Base-by-base conservation (phyloP, 2,329 filamentous ascomycete species). In the Podosphaera fusca region DNA sequence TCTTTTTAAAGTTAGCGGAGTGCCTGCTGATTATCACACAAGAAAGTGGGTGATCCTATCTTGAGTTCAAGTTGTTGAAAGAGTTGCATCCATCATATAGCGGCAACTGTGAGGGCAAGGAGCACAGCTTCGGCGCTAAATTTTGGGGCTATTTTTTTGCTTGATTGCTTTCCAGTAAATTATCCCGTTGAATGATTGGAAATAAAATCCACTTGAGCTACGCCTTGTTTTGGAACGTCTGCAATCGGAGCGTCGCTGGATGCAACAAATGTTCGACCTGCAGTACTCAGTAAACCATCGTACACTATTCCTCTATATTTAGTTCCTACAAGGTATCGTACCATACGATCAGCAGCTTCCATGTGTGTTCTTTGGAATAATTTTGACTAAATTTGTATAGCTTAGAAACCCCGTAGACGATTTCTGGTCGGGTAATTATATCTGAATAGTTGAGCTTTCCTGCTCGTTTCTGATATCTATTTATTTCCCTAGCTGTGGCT, bases 1-100 rank as follows among this genome's bases (percentile, higher is more conserved):
- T 59, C 54, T 38, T 55, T 34, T 10, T 57, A 57, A 55, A 61
- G 52, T 14, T 56, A 57, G 30, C 52, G 54, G 47, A 62, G 56
- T 40, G 49, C 46, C 29, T 55, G 33, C n/a, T 45, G 52, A 45
- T 55, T 40, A 33, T 55, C 52, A 21, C 52, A 55, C 10, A 55
- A 31, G 21, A 45, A 38, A 12, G 42, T 45, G 14, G 34, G 35
- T 55, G 34, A 8, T 40, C 40, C 33, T n/a, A 55, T 40, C 6
- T 40, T 21, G 7, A 55, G n/a, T 10, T 40, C 29, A 9, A 55
- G 14, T 8, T 38, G 21, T 52, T 34, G 49, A 34, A 52, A 52
- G 10, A 52, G 30, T 34, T 9, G 30, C 9, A n/a, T 52, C 49
- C 38, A 40, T 35, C 35, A 55, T 8, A 38, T 55, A 12, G 12